Conservation (phyloP, 2,329 filamentous ascomycete species). For the Knoxdaviesia capensis region DNA sequence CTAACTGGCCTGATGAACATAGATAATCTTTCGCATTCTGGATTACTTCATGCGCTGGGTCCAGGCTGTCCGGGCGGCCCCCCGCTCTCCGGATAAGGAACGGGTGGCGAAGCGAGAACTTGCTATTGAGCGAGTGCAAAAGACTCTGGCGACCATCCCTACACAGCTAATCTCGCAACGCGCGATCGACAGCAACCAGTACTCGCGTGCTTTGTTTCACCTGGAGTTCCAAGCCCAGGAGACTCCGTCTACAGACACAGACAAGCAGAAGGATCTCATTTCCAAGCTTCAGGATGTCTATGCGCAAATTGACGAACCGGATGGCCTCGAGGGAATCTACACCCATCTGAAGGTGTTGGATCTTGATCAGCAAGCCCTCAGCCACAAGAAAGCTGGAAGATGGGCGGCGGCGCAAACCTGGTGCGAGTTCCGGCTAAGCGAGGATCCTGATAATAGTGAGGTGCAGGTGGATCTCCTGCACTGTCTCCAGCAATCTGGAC, state of each 20-base stretch:
- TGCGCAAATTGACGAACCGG: conserved; percentile 90
- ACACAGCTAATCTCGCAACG: conserved; percentile 55
- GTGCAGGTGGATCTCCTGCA: conserved; percentile 67
- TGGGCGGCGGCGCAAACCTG: conserved; percentile 94
- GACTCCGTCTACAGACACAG: conserved; percentile 23
- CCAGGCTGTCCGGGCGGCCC: conserved; percentile 33
- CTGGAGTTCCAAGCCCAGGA: conserved; percentile 71
- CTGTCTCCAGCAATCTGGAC: conserved; percentile 86
- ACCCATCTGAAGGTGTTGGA: conserved; percentile 71
- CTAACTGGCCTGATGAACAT: conserved; percentile 5
- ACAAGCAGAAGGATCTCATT: conserved; percentile 25
- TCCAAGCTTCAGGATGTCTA: conserved; percentile 82
- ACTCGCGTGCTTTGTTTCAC: conserved; percentile 78
- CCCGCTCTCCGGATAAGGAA: not conserved
- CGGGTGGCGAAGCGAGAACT: conserved; percentile 27
- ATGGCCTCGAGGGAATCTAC: conserved; percentile 88
- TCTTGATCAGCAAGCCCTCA: conserved; percentile 79
- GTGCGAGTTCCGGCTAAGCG: conserved; percentile 80
- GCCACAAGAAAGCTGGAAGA: conserved; percentile 78
- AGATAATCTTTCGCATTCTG: conserved; percentile 76
- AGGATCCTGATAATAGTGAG: conserved; percentile 56
- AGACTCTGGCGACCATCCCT: conserved; percentile 42
- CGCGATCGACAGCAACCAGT: conserved; percentile 86
- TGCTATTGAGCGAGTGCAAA: conserved; percentile 27
- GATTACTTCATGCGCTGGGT: conserved; percentile 88